Percentiles rank a stretch among this genome's conserved stretches.
These are phyloP conservation scores for Thuidium tamariscinum DNA, from an alignment of 225 moss, liverwort and hornwort genomes.

Conservation along the genomic window DNA sequence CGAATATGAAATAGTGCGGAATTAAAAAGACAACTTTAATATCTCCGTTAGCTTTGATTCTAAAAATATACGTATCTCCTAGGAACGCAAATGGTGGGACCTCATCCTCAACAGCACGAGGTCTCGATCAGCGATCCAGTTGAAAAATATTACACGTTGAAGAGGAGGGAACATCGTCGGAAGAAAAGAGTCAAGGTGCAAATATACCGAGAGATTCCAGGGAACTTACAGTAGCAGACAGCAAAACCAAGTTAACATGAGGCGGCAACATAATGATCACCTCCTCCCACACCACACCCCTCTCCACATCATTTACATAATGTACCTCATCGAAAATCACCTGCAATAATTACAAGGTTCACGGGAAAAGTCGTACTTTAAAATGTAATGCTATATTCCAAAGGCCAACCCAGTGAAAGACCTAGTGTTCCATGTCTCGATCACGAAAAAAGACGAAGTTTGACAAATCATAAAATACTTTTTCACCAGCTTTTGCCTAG, in stretches of 20 bases:
- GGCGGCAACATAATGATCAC: conserved; percentile 99
- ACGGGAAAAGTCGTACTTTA: not conserved
- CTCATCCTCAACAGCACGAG: not conserved
- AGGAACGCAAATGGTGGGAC: not conserved
- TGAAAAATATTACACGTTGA: not conserved
- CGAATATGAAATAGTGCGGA: not conserved
- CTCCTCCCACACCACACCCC: conserved; percentile 99
- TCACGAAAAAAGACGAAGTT: not conserved
- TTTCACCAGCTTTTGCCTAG: not conserved
- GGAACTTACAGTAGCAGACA: conserved; percentile 87
- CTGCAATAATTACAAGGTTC: conserved; percentile 23
- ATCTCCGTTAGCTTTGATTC: not conserved
- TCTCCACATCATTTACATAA: conserved; percentile 97
- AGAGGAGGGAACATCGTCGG: not conserved
- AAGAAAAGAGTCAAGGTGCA: not conserved
- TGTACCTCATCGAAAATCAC: conserved; percentile 99
- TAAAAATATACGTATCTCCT: not conserved
- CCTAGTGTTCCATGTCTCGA: not conserved
- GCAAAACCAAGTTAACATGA: conserved; percentile 91
- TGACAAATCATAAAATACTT: not conserved
- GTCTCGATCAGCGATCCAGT: not conserved
- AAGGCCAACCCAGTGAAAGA: not conserved
- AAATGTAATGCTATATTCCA: not conserved
- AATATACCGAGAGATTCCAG: not conserved
- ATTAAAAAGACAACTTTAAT: not conserved